A percentile compares a stretch with the other conserved stretches of the same genome.
These are phyloP conservation scores for Peronospora destructor DNA, from an alignment of 352 stramenopile species.

Conservation along the genomic window DNA sequence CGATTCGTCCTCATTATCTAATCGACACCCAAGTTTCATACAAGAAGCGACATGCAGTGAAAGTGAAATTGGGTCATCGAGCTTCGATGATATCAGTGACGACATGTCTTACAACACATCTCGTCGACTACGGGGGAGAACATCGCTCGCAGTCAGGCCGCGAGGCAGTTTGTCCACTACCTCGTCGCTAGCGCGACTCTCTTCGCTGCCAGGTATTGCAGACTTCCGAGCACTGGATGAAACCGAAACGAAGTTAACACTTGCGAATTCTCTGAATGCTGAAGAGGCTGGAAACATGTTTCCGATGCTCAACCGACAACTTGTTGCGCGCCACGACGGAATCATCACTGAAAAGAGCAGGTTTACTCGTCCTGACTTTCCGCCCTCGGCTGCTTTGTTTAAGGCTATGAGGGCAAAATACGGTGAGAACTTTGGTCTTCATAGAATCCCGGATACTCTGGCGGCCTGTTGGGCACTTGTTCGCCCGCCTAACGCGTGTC, in stretches of 20 bases:
- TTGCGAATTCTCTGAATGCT: conserved; percentile 48
- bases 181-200: conserved; percentile 28
- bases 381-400: conserved; percentile 73
- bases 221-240: conserved; percentile 54
- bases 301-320: conserved; percentile 46
- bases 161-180: conserved; percentile 8
- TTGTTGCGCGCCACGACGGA: conserved; percentile 56
- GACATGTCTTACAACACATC: conserved; percentile 45
- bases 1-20: conserved; percentile 10
- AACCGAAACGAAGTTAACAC: conserved; percentile 58
- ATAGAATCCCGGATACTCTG: conserved; percentile 61
- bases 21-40: conserved; percentile 20
- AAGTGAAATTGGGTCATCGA: conserved; percentile 20
- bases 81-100: conserved; percentile 20
- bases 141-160: conserved; percentile 7
- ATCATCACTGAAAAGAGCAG: conserved; percentile 71
- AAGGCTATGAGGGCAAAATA: conserved; percentile 83
- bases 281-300: conserved; percentile 73
- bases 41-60: conserved; percentile 16
- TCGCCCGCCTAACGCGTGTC: conserved; percentile 45
- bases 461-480: conserved; percentile 77
- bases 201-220: conserved; percentile 31
- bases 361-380: conserved; percentile 76
- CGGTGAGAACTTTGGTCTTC: conserved; percentile 68
- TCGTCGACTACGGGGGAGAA: conserved; percentile 34